Evolutionary conservation across 2,329 filamentous ascomycete species (phyloP), one percentile per base, ranked within the genome.

Genomic region (Trichoderma harzianum): DNA sequence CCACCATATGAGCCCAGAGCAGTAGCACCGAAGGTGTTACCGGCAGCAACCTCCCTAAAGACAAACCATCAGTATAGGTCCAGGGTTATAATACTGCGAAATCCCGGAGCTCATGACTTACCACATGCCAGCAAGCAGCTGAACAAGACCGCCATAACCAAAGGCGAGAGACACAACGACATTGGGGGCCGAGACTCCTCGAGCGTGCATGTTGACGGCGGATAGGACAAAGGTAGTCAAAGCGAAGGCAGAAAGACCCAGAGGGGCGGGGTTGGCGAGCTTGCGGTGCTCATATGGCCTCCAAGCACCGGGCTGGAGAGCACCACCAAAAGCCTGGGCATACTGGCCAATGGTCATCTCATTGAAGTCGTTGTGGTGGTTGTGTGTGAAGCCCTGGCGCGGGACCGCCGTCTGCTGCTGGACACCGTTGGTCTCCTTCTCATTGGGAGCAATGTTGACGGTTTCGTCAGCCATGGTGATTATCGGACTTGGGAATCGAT

Each of bases 61-160:
- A 6, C 7, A 39, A 5, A 76, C 32, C 76, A 74, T 72, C 21
- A 70, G 71, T 21, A 63, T 6, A 14, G 21, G n/a, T 64, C 26
- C 32, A 57, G 24, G 21, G 30, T 11, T 61, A 57, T 47, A 34
- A 18, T 36, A 60, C 24, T 6, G 7, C 7, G 55, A 30, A 26
- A 26, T 26, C 26, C 53, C 10, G 8, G 14, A n/a, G 26, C 4
- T 61, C 55, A 24, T 11, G 24, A 86, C 88, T 81, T 87, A 94
- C 93, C 93, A 96, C 93, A 95, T 96, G 84, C 93, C 93, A 75
- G 93, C 91, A 26, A 93, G 84, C 65, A 95, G 85, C 84, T 96
- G 93, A 55, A 95, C 89, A 18, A 94, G 84, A 76, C 92, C 92
- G 77, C 92, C 92, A 79, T 94, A 95, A 39, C 88, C 92, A 76